Evolutionary conservation across 192 early-diverging fungal species (phyloP), one percentile per base, ranked within the genome.

Genomic region (Linnemannia zychae): DNA sequence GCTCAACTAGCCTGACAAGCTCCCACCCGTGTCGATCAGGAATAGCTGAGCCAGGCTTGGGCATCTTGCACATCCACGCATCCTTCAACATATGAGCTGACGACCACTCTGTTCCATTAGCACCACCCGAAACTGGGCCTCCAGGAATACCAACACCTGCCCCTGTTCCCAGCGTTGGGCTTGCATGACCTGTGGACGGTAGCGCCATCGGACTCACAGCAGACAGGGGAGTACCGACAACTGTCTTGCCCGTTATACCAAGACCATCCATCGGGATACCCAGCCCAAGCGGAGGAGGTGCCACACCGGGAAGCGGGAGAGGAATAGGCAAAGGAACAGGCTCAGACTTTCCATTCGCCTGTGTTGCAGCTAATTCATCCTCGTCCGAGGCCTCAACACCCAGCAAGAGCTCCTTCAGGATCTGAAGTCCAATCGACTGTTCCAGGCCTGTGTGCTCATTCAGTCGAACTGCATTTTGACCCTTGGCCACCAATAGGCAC

Each of bases 391-490:
- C 69, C 53, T 85, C 83, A 0, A 85, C 83, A 40, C 83, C 83
- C 31, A 91, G 49, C 50, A 91, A 37, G 0, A 81, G 63, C 53
- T 91, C 90, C 44, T 88, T 88, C 17, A 91, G 74, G 22, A 91
- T 87, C 36, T 90, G 90, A 1, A 91, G 76, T 12, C 88, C 89
- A 48, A 91, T 88, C 13, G 84, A 82, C 65, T 89, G 82, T 48
- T 90, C 89, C 15, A 86, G 57, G 24, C 83, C 74, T 5, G 83
- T 79, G 31, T 85, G 83, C 60, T 85, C 83, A 72, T 85, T 85
- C 73, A 85, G 31, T 16, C 83, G 83, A 3, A 66, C 77, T 2
- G 83, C 83, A 20, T 85, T 79, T 40, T 79, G 83, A 2, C 83
- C 83, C 70, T 85, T 85, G 22, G 70, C 83, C 7, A 57, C 48